Evolutionary conservation across 768 basidiomycete genomes (phyloP).

Genomic region (Fibroporia radiculosa): DNA sequence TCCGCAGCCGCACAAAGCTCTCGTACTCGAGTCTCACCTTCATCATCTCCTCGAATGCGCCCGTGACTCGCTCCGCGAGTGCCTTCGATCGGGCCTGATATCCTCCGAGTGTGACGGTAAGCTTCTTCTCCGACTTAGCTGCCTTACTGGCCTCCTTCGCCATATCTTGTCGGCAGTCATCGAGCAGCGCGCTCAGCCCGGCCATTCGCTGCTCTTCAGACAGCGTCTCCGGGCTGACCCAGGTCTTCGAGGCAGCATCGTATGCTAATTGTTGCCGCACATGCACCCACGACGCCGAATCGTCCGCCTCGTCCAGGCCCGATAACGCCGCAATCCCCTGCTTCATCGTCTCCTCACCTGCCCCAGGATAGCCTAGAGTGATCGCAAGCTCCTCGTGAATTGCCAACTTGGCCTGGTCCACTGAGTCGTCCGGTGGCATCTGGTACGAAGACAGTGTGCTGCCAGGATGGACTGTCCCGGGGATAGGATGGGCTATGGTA

Average conservation of each 20-base stretch:
- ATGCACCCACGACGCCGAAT: conserved; percentile 63
- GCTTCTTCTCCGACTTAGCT: conserved; percentile 84
- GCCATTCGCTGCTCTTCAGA: conserved; percentile 49
- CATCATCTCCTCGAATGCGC: conserved; percentile 66
- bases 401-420: conserved; percentile 59
- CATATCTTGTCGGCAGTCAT: conserved; percentile 63
- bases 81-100: conserved; percentile 73
- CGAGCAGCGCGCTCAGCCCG: conserved; percentile 57
- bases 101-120: conserved; percentile 81
- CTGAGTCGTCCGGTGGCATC: conserved; percentile 68
- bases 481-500: conserved; percentile 77
- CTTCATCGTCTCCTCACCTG: conserved; percentile 70
- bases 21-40: conserved; percentile 63
- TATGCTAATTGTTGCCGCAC: conserved; percentile 56
- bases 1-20: conserved; percentile 67
- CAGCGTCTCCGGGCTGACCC: conserved; percentile 63
- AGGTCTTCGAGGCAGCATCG: conserved; percentile 45
- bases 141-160: conserved; percentile 74
- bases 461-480: conserved; percentile 77
- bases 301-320: conserved; percentile 54
- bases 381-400: conserved; percentile 79
- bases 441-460: conserved; percentile 60
- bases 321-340: conserved; percentile 63
- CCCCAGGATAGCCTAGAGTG: conserved; percentile 78
- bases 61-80: conserved; percentile 53